Base-by-base conservation (phyloP, 345 rosid genomes). In the Citrus inodora region DNA sequence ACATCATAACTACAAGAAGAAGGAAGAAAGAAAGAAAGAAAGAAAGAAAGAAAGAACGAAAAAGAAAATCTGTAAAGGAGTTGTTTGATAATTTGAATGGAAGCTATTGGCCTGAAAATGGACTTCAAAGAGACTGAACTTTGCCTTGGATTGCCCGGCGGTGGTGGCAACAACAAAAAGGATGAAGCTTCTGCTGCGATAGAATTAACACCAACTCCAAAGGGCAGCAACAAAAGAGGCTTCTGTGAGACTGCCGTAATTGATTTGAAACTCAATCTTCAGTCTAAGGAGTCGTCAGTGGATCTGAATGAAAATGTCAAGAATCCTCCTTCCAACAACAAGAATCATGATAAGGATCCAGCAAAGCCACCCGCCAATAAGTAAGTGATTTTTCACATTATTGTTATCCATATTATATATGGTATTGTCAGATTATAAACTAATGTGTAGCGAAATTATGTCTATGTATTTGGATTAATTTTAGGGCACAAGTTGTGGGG, bases 401-500 rank as follows among this genome's bases (percentile, higher is more conserved):
- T 53, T 17, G 22, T 53, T 53, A 53, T 4, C 51, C 4, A 11
- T 46, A 46, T 46, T 46, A 46, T 46, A 13, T 13, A 13, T 46
- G 51, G 51, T 46, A 3, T 46, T 46, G 17, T 46, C 13, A 0
- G 11, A 46, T 46, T 46, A 46, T 46, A 46, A 42, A 46, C 16
- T 13, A 77, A 69, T 28, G 67, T 5, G 6, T 38, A 46, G 68
- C 33, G 13, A 71, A 38, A 16, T 40, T 37, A 30, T 7, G 70
- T 71, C 28, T 42, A 27, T 3, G 67, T 62, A 21, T 62, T 42
- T 56, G 68, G 37, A 33, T 73, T 68, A 66, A 1, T 66, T 33
- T 59, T 24, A 95, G 98, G 87, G 88, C 92, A 22, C 98, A 95
- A 82, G 95, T 95, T 22, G 94, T 95, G 76, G 98, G 98, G 55